These are phyloP conservation scores for Oryza officinalis DNA, from an alignment of 176 grass and related monocot species.

Conservation along the genomic window DNA sequence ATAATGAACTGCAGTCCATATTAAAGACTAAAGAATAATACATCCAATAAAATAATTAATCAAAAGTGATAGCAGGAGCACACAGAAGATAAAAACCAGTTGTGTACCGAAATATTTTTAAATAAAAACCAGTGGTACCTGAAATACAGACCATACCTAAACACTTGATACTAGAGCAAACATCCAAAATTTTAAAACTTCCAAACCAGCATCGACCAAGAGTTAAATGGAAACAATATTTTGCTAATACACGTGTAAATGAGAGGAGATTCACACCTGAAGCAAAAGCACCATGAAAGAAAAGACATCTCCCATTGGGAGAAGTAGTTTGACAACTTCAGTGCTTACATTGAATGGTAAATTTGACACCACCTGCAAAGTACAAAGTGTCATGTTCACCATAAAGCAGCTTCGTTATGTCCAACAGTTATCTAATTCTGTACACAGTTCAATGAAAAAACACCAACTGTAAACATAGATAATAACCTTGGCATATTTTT, in stretches of 20 bases:
- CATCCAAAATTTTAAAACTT: neutral
- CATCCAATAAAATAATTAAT: neutral
- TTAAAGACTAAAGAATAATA: neutral
- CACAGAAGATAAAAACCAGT: neutral
- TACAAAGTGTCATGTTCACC: conserved; percentile 21
- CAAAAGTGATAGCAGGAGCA: neutral
- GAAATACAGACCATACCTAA: neutral
- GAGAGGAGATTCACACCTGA: conserved; percentile 61
- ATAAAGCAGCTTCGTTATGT: neutral
- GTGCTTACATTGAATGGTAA: conserved; percentile 98
- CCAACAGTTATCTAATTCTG: neutral
- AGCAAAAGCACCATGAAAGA: conserved; percentile 84
- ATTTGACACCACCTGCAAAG: conserved; percentile 87
- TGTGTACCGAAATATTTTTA: neutral
- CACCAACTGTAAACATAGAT: neutral
- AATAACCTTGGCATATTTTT: conserved; percentile 69
- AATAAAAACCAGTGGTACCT: neutral
- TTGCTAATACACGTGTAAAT: neutral
- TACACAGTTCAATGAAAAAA: neutral
- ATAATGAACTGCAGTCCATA: neutral
- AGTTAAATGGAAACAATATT: neutral
- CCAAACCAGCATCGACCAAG: neutral
- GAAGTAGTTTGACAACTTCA: conserved; percentile 86
- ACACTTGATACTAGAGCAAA: conserved; percentile 8
- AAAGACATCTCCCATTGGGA: conserved; percentile 96